A percentile compares a stretch with the other conserved stretches of the same genome.
Evolutionary conservation across 192 early-diverging fungal genomes (phyloP).

Genomic region (Geosiphon pyriformis): DNA sequence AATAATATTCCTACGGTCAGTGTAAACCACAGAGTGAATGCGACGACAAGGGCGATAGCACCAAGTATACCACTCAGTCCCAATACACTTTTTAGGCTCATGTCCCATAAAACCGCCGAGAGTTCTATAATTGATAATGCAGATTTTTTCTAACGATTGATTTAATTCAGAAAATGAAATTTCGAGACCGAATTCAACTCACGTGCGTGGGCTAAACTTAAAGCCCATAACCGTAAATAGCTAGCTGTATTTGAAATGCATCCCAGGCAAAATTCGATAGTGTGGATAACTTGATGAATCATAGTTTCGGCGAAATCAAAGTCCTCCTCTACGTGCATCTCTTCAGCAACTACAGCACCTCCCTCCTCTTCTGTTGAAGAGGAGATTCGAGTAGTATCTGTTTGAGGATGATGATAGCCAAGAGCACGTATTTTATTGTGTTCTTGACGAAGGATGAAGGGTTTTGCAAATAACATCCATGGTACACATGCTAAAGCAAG

Average conservation of each 20-base stretch:
- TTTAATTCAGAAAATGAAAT: conserved; percentile 4
- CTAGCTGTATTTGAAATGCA: conserved; percentile 98
- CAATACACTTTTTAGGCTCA: conserved; percentile 68
- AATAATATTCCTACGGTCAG: conserved; percentile 78
- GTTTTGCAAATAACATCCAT: conserved; percentile 96
- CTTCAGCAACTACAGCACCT: conserved; percentile 57
- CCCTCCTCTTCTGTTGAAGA: conserved; percentile 36
- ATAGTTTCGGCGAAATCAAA: conserved; percentile 96
- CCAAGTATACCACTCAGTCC: conserved; percentile 45
- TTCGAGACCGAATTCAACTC: conserved; percentile 29
- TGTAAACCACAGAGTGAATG: conserved; percentile 84
- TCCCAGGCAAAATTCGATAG: conserved; percentile 94
- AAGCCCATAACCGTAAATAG: conserved; percentile 97
- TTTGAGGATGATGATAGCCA: conserved; percentile 66
- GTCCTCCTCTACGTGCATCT: conserved; percentile 55
- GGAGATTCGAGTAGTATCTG: conserved; percentile 40
- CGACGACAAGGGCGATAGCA: conserved; percentile 67
- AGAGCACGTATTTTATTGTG: conserved; percentile 67
- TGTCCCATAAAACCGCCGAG: conserved; percentile 94
- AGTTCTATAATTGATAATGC: conserved; percentile 54
- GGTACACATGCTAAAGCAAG: conserved; percentile 87
- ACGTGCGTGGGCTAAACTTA: conserved; percentile 96
- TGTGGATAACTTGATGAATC: conserved; percentile 98
- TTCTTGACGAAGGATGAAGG: conserved; percentile 76
- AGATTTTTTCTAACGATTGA: background rate